Evolutionary conservation across 768 basidiomycete species (phyloP).

Genomic region (Tricholoma saponaceum): DNA sequence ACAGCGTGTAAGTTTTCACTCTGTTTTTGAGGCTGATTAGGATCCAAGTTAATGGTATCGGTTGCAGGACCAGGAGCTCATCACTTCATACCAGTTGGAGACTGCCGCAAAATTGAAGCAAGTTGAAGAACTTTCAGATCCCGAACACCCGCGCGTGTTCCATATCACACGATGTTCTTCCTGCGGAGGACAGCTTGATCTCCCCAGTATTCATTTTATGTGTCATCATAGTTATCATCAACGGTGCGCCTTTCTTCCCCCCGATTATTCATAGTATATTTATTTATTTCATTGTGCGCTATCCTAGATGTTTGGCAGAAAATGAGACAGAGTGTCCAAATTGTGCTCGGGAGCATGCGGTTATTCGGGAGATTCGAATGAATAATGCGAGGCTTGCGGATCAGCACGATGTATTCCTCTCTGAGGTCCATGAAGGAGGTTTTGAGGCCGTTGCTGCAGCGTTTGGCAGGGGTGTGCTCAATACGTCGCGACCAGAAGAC

Average conservation of each 20-base stretch:
- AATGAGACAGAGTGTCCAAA: slow-evolving; percentile 87
- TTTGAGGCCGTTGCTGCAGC: slow-evolving; percentile 69
- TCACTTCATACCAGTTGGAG: slow-evolving; percentile 85
- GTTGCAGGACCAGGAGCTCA: slow-evolving; percentile 77
- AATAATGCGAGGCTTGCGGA: slow-evolving; percentile 83
- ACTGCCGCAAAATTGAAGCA: slow-evolving; percentile 76
- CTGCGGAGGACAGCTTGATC: slow-evolving; percentile 85
- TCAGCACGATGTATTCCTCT: slow-evolving; percentile 76
- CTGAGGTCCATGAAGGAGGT: slow-evolving; percentile 70
- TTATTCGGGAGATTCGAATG: slow-evolving; percentile 84
- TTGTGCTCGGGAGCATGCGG: slow-evolving; percentile 82
- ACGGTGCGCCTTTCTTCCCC: slow-evolving; percentile 43
- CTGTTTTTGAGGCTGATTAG: slow-evolving; percentile 1
- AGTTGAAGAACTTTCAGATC: slow-evolving; percentile 76
- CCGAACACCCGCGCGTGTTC: slow-evolving; percentile 80
- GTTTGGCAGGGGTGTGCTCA: slow-evolving; percentile 65
- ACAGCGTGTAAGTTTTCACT: slow-evolving; percentile 56
- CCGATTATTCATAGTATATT: not conserved
- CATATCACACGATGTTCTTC: slow-evolving; percentile 92
- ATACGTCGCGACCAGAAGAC: slow-evolving; percentile 27
- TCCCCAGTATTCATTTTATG: slow-evolving; percentile 96
- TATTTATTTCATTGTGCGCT: not conserved
- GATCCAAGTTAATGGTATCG: not conserved
- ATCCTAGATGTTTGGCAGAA: slow-evolving; percentile 76
- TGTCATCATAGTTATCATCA: slow-evolving; percentile 97